A percentile compares a stretch with the other conserved stretches of the same genome.
Evolutionary conservation across 768 basidiomycete genomes (phyloP).

Genomic region (Termitomyces sp.): DNA sequence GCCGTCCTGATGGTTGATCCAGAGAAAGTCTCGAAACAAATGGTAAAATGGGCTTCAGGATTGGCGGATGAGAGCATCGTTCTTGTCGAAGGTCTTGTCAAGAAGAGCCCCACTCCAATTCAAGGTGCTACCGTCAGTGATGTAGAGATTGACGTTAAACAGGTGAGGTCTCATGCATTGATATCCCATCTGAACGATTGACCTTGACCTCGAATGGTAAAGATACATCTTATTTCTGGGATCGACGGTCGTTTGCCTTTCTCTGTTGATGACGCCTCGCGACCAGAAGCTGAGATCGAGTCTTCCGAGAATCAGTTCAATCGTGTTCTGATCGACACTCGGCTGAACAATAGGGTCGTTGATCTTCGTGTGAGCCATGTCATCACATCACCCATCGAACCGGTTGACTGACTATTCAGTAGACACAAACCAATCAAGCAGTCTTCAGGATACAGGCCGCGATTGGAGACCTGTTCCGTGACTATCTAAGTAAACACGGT

Average conservation of each 20-base stretch:
- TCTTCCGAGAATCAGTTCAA: conserved; percentile 60
- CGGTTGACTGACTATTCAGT: conserved; percentile 6
- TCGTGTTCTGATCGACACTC: conserved; percentile 86
- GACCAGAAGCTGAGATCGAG: conserved; percentile 73
- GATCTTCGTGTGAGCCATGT: conserved; percentile 75
- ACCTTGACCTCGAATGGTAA: background rate
- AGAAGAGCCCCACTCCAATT: conserved; percentile 77
- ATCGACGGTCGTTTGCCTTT: conserved; percentile 84
- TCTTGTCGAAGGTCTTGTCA: conserved; percentile 80
- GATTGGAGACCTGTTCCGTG: conserved; percentile 86
- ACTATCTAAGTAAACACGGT: conserved; percentile 65
- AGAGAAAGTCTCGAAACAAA: conserved; percentile 88
- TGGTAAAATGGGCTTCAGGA: conserved; percentile 88
- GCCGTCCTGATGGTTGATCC: conserved; percentile 71
- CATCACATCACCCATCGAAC: background rate
- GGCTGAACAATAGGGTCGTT: conserved; percentile 90
- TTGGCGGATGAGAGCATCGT: conserved; percentile 88
- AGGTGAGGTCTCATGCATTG: conserved; percentile 45
- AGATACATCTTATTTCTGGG: conserved; percentile 83
- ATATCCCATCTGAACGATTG: background rate
- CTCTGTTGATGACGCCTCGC: conserved; percentile 86
- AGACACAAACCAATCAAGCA: conserved; percentile 95
- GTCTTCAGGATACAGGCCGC: conserved; percentile 90
- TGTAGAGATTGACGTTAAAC: conserved; percentile 80
- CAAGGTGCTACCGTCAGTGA: conserved; percentile 88